Percentiles rank a stretch among this genome's conserved stretches.
Evolutionary conservation across 352 stramenopile genomes (phyloP).

Genomic region (Globisporangium recalcitrans): DNA sequence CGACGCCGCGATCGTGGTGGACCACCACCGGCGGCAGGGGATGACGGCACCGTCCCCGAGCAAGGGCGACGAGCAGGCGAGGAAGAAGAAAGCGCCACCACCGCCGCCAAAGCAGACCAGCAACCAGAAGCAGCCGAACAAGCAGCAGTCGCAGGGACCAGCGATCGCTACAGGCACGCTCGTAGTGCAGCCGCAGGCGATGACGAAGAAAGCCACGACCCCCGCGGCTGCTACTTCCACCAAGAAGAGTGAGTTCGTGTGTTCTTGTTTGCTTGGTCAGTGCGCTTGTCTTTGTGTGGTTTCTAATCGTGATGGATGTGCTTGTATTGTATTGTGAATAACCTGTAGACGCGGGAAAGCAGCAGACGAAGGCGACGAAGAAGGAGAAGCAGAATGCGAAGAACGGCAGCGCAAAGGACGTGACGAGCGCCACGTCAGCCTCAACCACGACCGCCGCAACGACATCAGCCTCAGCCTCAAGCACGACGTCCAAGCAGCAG

Average conservation of each 20-base stretch:
- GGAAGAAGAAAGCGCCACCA: conserved; percentile 29
- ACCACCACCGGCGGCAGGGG: conserved; percentile 35
- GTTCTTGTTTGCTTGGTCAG: background rate
- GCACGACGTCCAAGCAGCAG: background rate
- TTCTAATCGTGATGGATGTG: background rate
- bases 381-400: conserved; percentile 29
- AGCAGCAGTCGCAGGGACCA: background rate
- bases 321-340: conserved; percentile 4
- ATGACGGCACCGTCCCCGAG: conserved; percentile 15
- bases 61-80: conserved; percentile 25
- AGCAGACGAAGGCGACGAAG: conserved; percentile 29
- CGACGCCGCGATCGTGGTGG: conserved; percentile 35
- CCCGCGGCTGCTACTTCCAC: background rate
- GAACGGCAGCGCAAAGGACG: conserved; percentile 14
- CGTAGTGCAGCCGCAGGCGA: background rate
- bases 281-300: background rate
- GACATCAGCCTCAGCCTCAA: conserved; percentile 5
- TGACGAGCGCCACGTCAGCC: background rate
- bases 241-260: conserved; percentile 6
- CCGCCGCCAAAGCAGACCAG: conserved; percentile 2
- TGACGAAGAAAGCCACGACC: background rate
- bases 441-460: background rate
- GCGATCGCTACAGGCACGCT: background rate
- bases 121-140: conserved; percentile 16
- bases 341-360: conserved; percentile 14